Evolutionary conservation across 164 flowering plant genomes (phyloP).

Genomic region (Aristolochia contorta): DNA sequence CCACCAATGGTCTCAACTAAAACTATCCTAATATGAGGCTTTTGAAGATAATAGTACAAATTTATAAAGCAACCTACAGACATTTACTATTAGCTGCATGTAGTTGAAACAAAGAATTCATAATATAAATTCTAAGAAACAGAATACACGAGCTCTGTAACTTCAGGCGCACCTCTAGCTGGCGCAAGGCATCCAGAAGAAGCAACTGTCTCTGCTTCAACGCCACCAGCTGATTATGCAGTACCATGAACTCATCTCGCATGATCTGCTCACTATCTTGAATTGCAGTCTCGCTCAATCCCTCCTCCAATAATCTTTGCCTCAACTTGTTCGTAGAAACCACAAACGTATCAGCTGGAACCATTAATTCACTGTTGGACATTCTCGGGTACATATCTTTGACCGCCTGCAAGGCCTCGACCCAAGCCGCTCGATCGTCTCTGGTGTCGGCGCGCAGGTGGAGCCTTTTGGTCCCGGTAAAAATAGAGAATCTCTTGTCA

Average conservation of each 20-base stretch:
- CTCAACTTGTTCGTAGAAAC: conserved; percentile 80
- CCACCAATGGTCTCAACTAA: not conserved
- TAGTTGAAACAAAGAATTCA: no score
- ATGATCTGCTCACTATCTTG: conserved; percentile 53
- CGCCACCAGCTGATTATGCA: conserved; percentile 57
- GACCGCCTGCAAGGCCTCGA: conserved; percentile 87
- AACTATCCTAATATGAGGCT: not conserved
- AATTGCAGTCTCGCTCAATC: conserved; percentile 66
- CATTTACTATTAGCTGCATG: not conserved
- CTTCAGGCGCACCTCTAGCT: conserved; percentile 64
- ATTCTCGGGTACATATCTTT: conserved; percentile 92
- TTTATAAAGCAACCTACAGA: not conserved
- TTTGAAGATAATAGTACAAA: not conserved
- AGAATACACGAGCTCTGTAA: no score
- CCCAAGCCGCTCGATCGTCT: conserved; percentile 72
- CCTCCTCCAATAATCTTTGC: conserved; percentile 61
- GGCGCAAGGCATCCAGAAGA: conserved; percentile 70
- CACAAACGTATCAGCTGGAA: conserved; percentile 24
- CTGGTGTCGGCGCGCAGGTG: conserved; percentile 76
- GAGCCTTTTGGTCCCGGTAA: conserved; percentile 79
- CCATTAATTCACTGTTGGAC: conserved; percentile 85
- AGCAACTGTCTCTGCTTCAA: conserved; percentile 80
- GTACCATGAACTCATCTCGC: conserved; percentile 35
- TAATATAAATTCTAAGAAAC: no score
- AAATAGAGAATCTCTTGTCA: conserved; percentile 57